Conservation (phyloP, 805 yeast species). For the Aciculoconidium aculeatum region DNA sequence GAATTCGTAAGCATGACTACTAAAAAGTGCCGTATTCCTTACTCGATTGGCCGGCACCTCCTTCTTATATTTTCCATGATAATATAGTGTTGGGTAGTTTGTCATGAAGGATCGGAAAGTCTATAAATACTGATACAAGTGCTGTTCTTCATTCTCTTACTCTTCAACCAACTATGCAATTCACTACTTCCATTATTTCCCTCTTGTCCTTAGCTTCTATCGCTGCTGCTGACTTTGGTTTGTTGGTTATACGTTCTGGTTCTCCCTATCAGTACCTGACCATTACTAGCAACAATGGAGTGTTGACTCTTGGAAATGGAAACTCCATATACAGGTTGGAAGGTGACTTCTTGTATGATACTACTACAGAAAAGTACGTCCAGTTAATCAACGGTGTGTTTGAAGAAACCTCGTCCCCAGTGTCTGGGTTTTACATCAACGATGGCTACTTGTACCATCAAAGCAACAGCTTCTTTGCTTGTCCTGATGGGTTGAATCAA, state of each 20-base stretch:
- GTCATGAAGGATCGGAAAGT: too few relatives aligned
- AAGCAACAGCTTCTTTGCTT: conserved; percentile 1
- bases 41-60: too few relatives aligned
- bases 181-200: conserved; percentile 1
- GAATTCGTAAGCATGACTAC: too few relatives aligned
- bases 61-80: too few relatives aligned
- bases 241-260: conserved; percentile 1
- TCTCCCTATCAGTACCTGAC: conserved; percentile 1
- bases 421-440: conserved; percentile 1
- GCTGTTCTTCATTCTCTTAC: conserved; percentile 1
- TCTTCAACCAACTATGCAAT: not conserved
- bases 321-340: not conserved
- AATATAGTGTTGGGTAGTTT: too few relatives aligned
- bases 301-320: not conserved
- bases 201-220: too few relatives aligned
- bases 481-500: conserved; percentile 1
- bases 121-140: too few relatives aligned
- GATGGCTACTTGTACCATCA: not conserved
- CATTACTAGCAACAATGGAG: not conserved
- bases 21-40: too few relatives aligned
- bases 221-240: conserved; percentile 3
- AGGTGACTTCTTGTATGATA: conserved; percentile 2
- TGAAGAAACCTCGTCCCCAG: not conserved
- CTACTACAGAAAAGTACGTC: not conserved
- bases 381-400: not conserved